Percentiles rank a stretch among this genome's conserved stretches.
Conservation (phyloP, 352 stramenopile species). For the Blastocystis sp. region DNA sequence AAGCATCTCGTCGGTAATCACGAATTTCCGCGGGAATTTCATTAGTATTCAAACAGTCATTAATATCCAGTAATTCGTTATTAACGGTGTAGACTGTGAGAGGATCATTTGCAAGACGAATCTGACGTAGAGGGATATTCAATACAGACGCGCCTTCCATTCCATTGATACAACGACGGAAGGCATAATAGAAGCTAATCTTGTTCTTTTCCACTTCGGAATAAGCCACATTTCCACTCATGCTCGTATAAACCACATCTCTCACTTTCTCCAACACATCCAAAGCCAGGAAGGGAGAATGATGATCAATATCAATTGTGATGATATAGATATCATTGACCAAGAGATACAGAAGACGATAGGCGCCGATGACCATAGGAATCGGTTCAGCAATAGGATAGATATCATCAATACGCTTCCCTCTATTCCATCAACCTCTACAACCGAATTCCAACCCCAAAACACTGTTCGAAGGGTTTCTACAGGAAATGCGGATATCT, state of each 20-base stretch:
- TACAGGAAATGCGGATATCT: conserved; percentile 52
- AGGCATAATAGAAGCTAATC: conserved; percentile 52
- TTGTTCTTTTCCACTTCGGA: conserved; percentile 28
- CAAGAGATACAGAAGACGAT: conserved; percentile 49
- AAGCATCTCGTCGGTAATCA: not conserved
- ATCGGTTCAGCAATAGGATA: conserved; percentile 42
- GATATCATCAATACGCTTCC: conserved; percentile 57
- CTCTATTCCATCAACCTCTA: not conserved
- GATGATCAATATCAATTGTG: conserved; percentile 21
- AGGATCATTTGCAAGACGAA: conserved; percentile 31
- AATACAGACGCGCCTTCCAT: conserved; percentile 38
- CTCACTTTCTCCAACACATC: conserved; percentile 36
- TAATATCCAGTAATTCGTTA: conserved; percentile 7
- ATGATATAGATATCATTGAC: conserved; percentile 60
- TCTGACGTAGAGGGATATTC: not conserved
- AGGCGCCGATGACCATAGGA: conserved; percentile 43
- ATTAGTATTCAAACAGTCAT: not conserved
- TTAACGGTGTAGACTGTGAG: not conserved
- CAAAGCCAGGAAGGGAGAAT: conserved; percentile 49
- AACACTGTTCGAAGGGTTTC: not conserved
- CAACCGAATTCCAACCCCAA: not conserved
- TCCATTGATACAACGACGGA: conserved; percentile 54
- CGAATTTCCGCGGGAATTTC: conserved; percentile 4
- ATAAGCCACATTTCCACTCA: not conserved
- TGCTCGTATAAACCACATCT: conserved; percentile 3